Conservation (phyloP, 805 yeast genomes). For the Maudiozyma turicensis region DNA sequence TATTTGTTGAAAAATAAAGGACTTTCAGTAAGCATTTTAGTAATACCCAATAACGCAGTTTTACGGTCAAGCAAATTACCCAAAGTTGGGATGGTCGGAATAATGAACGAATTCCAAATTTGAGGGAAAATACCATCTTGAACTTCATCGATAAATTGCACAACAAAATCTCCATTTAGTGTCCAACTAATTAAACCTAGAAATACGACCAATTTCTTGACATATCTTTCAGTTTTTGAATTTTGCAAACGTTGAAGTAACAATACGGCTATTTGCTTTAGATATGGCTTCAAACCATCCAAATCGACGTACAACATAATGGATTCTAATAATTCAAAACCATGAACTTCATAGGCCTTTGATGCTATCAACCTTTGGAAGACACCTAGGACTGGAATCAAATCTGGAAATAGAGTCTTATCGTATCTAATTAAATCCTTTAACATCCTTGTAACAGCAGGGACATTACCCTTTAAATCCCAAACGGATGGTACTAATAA, state of each 20-base stretch:
- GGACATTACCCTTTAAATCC: slow-evolving; percentile 90
- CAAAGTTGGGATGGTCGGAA: slow-evolving; percentile 36
- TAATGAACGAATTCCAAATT: slow-evolving; percentile 33
- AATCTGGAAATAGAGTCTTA: slow-evolving; percentile 29
- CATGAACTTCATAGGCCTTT: slow-evolving; percentile 66
- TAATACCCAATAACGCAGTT: slow-evolving; percentile 41
- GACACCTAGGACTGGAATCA: slow-evolving; percentile 86
- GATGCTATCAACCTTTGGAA: slow-evolving; percentile 89
- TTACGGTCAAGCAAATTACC: slow-evolving; percentile 49
- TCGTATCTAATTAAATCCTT: slow-evolving; percentile 48
- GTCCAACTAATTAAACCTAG: slow-evolving; percentile 43
- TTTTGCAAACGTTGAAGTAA: slow-evolving; percentile 72
- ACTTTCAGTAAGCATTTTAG: slow-evolving; percentile 35
- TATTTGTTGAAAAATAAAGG: slow-evolving; percentile 34
- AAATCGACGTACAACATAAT: slow-evolving; percentile 53
- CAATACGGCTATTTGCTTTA: slow-evolving; percentile 66
- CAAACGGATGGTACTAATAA: slow-evolving; percentile 82
- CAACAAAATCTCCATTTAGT: slow-evolving; percentile 42
- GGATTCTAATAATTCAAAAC: slow-evolving; percentile 73
- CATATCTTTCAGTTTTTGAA: slow-evolving; percentile 73
- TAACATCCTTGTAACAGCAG: slow-evolving; percentile 79
- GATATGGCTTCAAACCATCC: slow-evolving; percentile 38
- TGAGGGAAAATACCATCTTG: slow-evolving; percentile 52
- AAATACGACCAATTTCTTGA: slow-evolving; percentile 60
- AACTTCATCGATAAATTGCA: slow-evolving; percentile 60